Percentiles rank a stretch among this genome's conserved stretches.
Conservation (phyloP, 2,329 filamentous ascomycete genomes). For the Knoxdaviesia capensis region DNA sequence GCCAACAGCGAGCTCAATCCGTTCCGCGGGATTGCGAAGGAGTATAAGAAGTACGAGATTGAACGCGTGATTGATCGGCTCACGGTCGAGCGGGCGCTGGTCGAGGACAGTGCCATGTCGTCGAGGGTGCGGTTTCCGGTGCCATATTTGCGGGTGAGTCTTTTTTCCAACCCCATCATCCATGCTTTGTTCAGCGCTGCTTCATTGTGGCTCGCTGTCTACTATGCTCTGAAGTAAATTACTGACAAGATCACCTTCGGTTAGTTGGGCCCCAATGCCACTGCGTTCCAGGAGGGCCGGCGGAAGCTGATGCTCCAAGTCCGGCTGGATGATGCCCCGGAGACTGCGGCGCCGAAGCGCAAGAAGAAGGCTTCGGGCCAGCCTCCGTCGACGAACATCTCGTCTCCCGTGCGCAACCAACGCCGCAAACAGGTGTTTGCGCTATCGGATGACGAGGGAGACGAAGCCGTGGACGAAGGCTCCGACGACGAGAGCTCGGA, state of each 20-base stretch:
- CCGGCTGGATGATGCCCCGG: slow-evolving; percentile 14
- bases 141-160: slow-evolving; percentile 45
- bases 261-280: slow-evolving; percentile 19
- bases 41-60: slow-evolving; percentile 53
- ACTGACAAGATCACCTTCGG: no score
- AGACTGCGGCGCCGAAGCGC: slow-evolving; percentile 11
- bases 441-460: slow-evolving; percentile 16
- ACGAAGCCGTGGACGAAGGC: slow-evolving; percentile 9
- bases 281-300: slow-evolving; percentile 21
- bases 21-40: slow-evolving; percentile 47
- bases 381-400: slow-evolving; percentile 25
- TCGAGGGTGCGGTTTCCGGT: slow-evolving; percentile 43
- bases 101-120: slow-evolving; percentile 49
- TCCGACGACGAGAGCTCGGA: not conserved
- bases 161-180: not conserved
- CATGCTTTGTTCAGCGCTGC: not conserved
- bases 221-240: no score
- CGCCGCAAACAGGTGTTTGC: slow-evolving; percentile 18
- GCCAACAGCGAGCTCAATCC: slow-evolving; percentile 7
- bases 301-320: slow-evolving; percentile 24
- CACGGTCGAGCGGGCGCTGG: slow-evolving; percentile 50
- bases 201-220: not conserved
- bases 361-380: slow-evolving; percentile 16
- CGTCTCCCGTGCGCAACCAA: slow-evolving; percentile 24
- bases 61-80: slow-evolving; percentile 71